phyloP scores from a whole-genome alignment of 345 rosid genomes.

The Populus ilicifolia region DNA sequence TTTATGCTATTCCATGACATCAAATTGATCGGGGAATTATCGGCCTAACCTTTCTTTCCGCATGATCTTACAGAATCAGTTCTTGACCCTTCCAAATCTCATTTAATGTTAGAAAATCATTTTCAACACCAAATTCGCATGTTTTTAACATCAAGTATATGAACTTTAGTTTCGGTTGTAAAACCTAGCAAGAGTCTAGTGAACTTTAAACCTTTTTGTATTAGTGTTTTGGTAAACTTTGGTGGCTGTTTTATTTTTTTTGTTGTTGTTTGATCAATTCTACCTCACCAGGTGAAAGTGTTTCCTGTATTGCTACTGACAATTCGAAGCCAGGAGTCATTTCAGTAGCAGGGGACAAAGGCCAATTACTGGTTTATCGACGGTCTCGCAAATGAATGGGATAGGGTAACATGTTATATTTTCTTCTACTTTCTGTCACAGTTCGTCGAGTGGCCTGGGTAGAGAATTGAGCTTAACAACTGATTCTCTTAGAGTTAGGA shows the following conservation, averaged over 20 bases:
- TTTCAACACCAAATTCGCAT: background rate
- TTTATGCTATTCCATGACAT: background rate
- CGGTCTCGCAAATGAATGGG: background rate
- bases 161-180: too few relatives aligned
- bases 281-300: slow-evolving; percentile 44
- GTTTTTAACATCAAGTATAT: background rate
- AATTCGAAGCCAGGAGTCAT: slow-evolving; percentile 47
- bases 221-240: background rate
- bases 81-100: background rate
- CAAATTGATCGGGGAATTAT: slow-evolving; percentile 8
- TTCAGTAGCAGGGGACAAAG: slow-evolving; percentile 53
- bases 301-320: slow-evolving; percentile 68
- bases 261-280: background rate
- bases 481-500: background rate
- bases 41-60: background rate
- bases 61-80: background rate
- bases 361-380: slow-evolving; percentile 63
- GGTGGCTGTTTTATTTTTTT: background rate
- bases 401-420: background rate
- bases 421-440: background rate
- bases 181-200: too few relatives aligned
- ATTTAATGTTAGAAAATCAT: background rate
- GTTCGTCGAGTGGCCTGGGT: too few relatives aligned
- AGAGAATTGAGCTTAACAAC: too few relatives aligned
- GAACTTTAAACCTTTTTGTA: too few relatives aligned